A percentile compares a stretch with the other conserved stretches of the same genome.
These are phyloP conservation scores for Dendrobium officinale DNA, from an alignment of 106 monocot genomes.

Conservation along the genomic window DNA sequence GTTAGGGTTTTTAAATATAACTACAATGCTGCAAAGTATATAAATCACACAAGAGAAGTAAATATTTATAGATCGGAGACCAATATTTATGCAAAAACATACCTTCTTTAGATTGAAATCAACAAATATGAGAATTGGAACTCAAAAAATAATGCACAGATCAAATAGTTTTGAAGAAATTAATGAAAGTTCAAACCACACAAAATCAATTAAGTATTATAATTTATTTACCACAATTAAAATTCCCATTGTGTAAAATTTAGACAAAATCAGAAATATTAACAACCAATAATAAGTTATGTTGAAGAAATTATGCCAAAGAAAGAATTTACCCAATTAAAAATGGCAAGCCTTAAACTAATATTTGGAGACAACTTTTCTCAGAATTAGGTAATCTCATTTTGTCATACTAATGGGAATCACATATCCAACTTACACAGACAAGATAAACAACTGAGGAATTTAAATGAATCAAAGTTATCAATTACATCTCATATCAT, in stretches of 20 bases:
- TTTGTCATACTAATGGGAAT: too few relatives aligned
- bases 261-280: neutral
- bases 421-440: too few relatives aligned
- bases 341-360: too few relatives aligned
- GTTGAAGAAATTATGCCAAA: too few relatives aligned
- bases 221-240: neutral
- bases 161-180: neutral
- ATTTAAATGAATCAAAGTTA: too few relatives aligned
- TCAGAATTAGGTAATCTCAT: too few relatives aligned
- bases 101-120: neutral
- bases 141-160: neutral
- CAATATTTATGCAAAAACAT: neutral
- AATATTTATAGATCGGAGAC: too few relatives aligned
- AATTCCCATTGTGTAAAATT: neutral
- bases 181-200: neutral
- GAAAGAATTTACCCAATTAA: too few relatives aligned
- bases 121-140: neutral
- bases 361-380: too few relatives aligned
- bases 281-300: neutral
- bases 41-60: neutral
- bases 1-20: neutral
- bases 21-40: neutral
- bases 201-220: neutral
- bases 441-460: too few relatives aligned
- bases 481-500: too few relatives aligned